Conservation (phyloP, 768 basidiomycete genomes). For the Suillus discolor region DNA sequence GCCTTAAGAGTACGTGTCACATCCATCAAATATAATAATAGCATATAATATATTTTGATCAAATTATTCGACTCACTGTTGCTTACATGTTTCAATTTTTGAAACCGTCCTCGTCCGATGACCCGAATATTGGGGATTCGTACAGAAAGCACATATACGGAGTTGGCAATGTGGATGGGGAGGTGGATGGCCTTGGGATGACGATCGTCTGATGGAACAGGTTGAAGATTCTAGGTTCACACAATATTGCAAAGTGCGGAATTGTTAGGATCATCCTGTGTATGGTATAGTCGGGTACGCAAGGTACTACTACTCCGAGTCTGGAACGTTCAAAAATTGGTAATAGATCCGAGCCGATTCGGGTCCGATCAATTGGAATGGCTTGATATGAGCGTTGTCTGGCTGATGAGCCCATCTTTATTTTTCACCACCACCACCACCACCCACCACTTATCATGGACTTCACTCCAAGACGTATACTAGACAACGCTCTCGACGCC, state of each 20-base stretch:
- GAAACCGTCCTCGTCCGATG: constrained; percentile 59
- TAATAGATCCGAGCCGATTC: constrained; percentile 19
- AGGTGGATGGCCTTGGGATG: constrained; percentile 50
- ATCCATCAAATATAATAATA: background rate
- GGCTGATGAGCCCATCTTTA: background rate
- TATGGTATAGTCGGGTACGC: background rate
- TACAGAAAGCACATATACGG: constrained; percentile 68
- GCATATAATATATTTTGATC: background rate
- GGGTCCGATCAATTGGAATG: constrained; percentile 8
- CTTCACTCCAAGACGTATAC: constrained; percentile 43
- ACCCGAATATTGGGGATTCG: constrained; percentile 64
- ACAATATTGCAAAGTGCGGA: too few relatives aligned
- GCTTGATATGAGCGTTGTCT: background rate
- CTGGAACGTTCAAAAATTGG: background rate
- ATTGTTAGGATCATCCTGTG: background rate
- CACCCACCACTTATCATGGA: constrained; percentile 27
- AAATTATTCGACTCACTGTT: constrained; percentile 1
- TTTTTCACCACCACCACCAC: constrained; percentile 2
- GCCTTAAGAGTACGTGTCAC: constrained; percentile 61
- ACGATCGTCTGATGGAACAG: background rate
- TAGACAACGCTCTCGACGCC: constrained; percentile 80
- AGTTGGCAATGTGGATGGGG: constrained; percentile 69
- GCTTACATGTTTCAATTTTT: background rate
- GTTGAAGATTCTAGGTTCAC: background rate
- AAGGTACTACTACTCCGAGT: background rate